A percentile compares a stretch with the other conserved stretches of the same genome.
Evolutionary conservation across 495 filamentous ascomycete genomes (phyloP).

Genomic region (Podospora fimiseda): DNA sequence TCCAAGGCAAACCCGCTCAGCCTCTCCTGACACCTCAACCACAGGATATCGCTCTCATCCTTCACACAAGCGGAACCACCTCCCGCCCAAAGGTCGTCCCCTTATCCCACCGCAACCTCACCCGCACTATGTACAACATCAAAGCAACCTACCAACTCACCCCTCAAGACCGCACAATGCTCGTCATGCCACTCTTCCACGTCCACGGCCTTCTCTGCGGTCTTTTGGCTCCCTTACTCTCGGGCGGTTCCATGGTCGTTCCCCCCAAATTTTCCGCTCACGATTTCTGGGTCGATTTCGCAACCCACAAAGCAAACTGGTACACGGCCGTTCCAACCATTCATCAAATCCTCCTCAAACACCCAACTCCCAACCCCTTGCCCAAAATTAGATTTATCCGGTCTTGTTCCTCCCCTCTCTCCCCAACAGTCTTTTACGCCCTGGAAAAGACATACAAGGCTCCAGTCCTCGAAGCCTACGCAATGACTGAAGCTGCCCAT

Average conservation of each 20-base stretch:
- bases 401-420: slow-evolving; percentile 75
- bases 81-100: slow-evolving; percentile 78
- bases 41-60: slow-evolving; percentile 62
- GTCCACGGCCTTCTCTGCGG: slow-evolving; percentile 78
- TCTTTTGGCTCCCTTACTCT: slow-evolving; percentile 65
- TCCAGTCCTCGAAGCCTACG: slow-evolving; percentile 81
- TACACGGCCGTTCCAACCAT: slow-evolving; percentile 86
- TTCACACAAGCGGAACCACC: slow-evolving; percentile 73
- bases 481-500: slow-evolving; percentile 87
- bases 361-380: slow-evolving; percentile 54
- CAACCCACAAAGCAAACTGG: slow-evolving; percentile 68
- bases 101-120: slow-evolving; percentile 72
- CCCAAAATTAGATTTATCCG: slow-evolving; percentile 79
- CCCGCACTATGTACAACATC: slow-evolving; percentile 60
- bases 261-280: slow-evolving; percentile 71
- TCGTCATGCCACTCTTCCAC: slow-evolving; percentile 91
- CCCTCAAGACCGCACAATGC: slow-evolving; percentile 62
- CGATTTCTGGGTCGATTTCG: slow-evolving; percentile 75
- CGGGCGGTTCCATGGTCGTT: slow-evolving; percentile 67
- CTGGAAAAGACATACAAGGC: slow-evolving; percentile 66
- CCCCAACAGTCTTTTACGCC: slow-evolving; percentile 67
- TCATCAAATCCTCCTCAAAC: slow-evolving; percentile 77
- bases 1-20: slow-evolving; percentile 45
- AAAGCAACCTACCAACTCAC: slow-evolving; percentile 64
- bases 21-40: slow-evolving; percentile 51